Percentiles rank a stretch among this genome's conserved stretches.
Evolutionary conservation across 2,329 filamentous ascomycete species (phyloP).

Genomic region (Sordariomycetes sp.): DNA sequence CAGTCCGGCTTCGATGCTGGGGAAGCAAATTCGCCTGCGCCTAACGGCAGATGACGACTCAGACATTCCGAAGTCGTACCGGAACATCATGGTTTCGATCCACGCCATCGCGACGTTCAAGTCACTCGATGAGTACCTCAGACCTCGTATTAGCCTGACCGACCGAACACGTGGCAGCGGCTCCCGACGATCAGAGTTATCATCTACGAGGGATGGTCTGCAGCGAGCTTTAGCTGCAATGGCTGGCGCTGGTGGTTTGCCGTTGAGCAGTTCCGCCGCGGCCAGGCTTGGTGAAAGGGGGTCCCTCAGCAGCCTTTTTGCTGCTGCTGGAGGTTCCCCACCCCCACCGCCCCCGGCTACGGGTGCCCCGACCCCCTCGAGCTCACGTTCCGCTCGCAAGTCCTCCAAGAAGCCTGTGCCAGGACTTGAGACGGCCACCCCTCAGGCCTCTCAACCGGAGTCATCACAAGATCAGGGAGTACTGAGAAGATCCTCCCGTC

Average conservation of each 20-base stretch:
- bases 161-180: slow-evolving; percentile 58
- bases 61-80: slow-evolving; percentile 77
- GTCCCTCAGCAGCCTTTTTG: slow-evolving; percentile 10
- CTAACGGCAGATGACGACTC: slow-evolving; percentile 84
- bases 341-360: slow-evolving; percentile 26
- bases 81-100: slow-evolving; percentile 96
- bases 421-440: slow-evolving; percentile 27
- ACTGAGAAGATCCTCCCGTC: slow-evolving; percentile 55
- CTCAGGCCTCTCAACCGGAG: slow-evolving; percentile 34
- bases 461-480: slow-evolving; percentile 48
- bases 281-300: slow-evolving; percentile 36
- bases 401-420: slow-evolving; percentile 36
- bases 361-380: slow-evolving; percentile 27
- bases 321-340: slow-evolving; percentile 20
- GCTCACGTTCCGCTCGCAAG: slow-evolving; percentile 33
- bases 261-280: slow-evolving; percentile 37
- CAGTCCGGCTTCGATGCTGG: slow-evolving; percentile 90
- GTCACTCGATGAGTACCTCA: slow-evolving; percentile 87
- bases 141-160: slow-evolving; percentile 75
- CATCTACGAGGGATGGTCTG: slow-evolving; percentile 56
- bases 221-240: slow-evolving; percentile 66
- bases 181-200: no score
- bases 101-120: slow-evolving; percentile 98
- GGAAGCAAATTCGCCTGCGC: slow-evolving; percentile 86
- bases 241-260: slow-evolving; percentile 59